A percentile compares a stretch with the other conserved stretches of the same genome.
phyloP scores from a whole-genome alignment of 225 moss, liverwort and hornwort species.

The Sphagnum contortum region DNA sequence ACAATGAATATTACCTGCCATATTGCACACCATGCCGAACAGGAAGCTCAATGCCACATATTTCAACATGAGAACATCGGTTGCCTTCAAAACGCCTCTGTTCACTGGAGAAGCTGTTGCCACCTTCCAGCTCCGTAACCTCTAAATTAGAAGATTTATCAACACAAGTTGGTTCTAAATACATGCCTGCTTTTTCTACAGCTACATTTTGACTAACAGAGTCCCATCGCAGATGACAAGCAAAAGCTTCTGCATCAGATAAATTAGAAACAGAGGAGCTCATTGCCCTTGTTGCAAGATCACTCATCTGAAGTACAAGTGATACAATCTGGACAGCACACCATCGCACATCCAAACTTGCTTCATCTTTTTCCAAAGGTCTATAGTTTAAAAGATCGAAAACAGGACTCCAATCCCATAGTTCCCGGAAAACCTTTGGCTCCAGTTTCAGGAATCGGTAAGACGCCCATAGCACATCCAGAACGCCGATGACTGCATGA shows the following conservation, averaged over 20 bases:
- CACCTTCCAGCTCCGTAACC: conserved; percentile 4
- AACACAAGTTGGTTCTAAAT: conserved; percentile 26
- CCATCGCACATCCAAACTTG: conserved; percentile 77
- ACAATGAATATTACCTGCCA: conserved; percentile 21
- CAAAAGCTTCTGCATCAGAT: conserved; percentile 53
- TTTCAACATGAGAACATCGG: conserved; percentile 56
- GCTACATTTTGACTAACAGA: conserved; percentile 56
- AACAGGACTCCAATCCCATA: conserved; percentile 96
- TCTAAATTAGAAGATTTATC: conserved; percentile 9
- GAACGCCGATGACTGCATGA: too few species aligned
- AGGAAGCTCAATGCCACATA: conserved; percentile 87
- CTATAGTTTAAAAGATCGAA: conserved; percentile 58
- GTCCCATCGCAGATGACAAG: conserved; percentile 71
- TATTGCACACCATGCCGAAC: conserved; percentile 42
- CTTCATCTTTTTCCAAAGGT: conserved; percentile 25
- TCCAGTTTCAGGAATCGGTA: conserved; percentile 73
- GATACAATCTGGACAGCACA: conserved; percentile 72
- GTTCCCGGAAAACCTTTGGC: conserved; percentile 65
- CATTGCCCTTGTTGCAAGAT: conserved; percentile 53
- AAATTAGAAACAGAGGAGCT: conserved; percentile 41
- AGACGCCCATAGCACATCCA: conserved; percentile 65
- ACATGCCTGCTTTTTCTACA: conserved; percentile 84
- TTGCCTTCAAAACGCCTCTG: conserved; percentile 39
- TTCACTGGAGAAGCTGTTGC: conserved; percentile 22
- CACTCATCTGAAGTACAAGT: conserved; percentile 72